These are phyloP conservation scores for Mortierella sp. DNA, from an alignment of 371 early-diverging fungal species.

Conservation along the genomic window DNA sequence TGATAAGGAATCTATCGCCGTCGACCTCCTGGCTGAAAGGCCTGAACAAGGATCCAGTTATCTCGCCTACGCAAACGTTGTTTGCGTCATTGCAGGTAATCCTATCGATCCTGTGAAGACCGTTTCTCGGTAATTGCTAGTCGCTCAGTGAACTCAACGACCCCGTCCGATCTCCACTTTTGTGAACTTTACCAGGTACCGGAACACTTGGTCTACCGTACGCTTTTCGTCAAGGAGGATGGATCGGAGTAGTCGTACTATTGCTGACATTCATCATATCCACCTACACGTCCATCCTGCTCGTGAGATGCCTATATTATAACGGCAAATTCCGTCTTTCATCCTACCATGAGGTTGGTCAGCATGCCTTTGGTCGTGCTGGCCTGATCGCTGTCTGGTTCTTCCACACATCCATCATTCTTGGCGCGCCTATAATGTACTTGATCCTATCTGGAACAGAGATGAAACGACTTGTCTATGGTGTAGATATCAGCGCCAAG, in stretches of 20 bases:
- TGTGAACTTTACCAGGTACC: slow-evolving; percentile 29
- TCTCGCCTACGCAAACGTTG: slow-evolving; percentile 69
- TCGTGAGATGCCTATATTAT: slow-evolving; percentile 80
- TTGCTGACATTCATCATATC: slow-evolving; percentile 77
- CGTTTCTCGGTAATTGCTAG: background rate
- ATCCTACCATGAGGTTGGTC: slow-evolving; percentile 51
- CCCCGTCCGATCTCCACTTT: background rate
- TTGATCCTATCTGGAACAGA: slow-evolving; percentile 65
- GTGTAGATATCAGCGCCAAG: slow-evolving; percentile 32
- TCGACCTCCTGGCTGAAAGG: slow-evolving; percentile 44
- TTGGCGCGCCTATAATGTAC: slow-evolving; percentile 67
- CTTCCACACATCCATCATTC: slow-evolving; percentile 64
- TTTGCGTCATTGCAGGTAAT: slow-evolving; percentile 83
- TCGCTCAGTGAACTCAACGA: background rate
- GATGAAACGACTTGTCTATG: slow-evolving; percentile 40
- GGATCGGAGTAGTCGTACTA: slow-evolving; percentile 80
- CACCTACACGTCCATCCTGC: slow-evolving; percentile 73
- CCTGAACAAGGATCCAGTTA: slow-evolving; percentile 48
- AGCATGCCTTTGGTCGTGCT: slow-evolving; percentile 53
- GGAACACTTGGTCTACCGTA: slow-evolving; percentile 89
- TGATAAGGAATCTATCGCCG: slow-evolving; percentile 25
- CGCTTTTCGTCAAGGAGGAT: slow-evolving; percentile 83
- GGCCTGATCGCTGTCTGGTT: slow-evolving; percentile 54
- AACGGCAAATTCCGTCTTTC: slow-evolving; percentile 51
- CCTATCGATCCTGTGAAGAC: background rate